Conservation (phyloP, 2,329 filamentous ascomycete species). For the Aspergillus sp. region DNA sequence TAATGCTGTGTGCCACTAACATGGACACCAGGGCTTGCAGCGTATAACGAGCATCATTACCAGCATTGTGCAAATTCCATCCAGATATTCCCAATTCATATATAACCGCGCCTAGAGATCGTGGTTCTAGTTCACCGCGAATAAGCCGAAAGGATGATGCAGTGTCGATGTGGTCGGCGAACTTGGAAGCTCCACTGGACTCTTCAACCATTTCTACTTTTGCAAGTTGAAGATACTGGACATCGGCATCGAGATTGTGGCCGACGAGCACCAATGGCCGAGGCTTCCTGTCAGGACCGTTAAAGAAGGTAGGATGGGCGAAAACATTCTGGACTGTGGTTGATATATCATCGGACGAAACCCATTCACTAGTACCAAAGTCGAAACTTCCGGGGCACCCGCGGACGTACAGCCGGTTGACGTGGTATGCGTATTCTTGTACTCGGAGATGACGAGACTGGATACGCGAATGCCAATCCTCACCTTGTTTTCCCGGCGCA, state of each 20-base stretch:
- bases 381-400: slow-evolving; percentile 80
- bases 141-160: slow-evolving; percentile 67
- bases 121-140: slow-evolving; percentile 52
- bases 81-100: slow-evolving; percentile 61
- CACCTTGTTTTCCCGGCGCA: slow-evolving; percentile 61
- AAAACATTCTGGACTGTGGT: slow-evolving; percentile 56
- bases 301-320: slow-evolving; percentile 52
- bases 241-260: slow-evolving; percentile 68
- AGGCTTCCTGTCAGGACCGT: slow-evolving; percentile 44
- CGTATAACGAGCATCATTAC: slow-evolving; percentile 82
- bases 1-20: slow-evolving; percentile 31
- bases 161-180: slow-evolving; percentile 72
- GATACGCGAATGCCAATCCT: slow-evolving; percentile 68
- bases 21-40: slow-evolving; percentile 68
- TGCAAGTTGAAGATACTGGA: slow-evolving; percentile 65
- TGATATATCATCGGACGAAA: slow-evolving; percentile 48
- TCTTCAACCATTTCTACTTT: slow-evolving; percentile 53
- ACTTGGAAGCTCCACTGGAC: slow-evolving; percentile 24
- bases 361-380: slow-evolving; percentile 60
- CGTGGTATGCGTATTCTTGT: slow-evolving; percentile 63
- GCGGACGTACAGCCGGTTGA: slow-evolving; percentile 67
- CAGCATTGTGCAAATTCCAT: slow-evolving; percentile 76
- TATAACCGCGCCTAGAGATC: slow-evolving; percentile 63
- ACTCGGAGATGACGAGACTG: slow-evolving; percentile 74
- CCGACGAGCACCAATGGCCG: slow-evolving; percentile 75